A percentile compares a stretch with the other conserved stretches of the same genome.
Evolutionary conservation across 2,329 filamentous ascomycete species (phyloP).

Genomic region (Penicillium sp.): DNA sequence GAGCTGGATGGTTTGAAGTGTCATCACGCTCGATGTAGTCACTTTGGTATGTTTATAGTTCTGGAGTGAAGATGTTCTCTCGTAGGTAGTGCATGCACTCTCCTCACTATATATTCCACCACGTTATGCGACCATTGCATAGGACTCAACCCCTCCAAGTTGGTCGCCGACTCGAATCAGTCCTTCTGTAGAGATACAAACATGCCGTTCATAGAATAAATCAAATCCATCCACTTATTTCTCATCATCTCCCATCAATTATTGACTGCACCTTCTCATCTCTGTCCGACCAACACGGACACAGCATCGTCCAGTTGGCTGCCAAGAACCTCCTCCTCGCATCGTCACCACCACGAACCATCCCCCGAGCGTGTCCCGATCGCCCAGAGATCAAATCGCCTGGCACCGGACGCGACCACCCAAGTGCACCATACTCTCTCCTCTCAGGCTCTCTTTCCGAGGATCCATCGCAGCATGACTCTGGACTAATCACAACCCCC

Average conservation of each 20-base stretch:
- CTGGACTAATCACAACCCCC: conserved; percentile 16
- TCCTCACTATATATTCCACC: background rate
- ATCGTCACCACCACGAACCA: conserved; percentile 10
- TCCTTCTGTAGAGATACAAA: background rate
- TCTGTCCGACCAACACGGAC: background rate
- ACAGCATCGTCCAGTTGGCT: conserved; percentile 4
- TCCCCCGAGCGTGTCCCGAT: conserved; percentile 5
- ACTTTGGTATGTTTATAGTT: background rate
- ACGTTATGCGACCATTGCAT: background rate
- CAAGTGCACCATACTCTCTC: background rate
- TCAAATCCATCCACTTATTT: background rate
- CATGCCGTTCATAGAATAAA: background rate
- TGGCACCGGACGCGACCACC: background rate
- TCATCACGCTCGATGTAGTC: background rate
- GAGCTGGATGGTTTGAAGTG: background rate
- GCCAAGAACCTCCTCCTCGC: conserved; percentile 18
- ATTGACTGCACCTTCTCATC: background rate
- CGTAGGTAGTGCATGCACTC: background rate
- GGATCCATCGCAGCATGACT: conserved; percentile 28
- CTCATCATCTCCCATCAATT: background rate
- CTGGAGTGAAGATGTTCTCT: background rate
- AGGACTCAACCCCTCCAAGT: background rate
- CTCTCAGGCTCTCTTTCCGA: conserved; percentile 7
- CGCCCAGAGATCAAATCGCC: conserved; percentile 7
- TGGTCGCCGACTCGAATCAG: background rate